Evolutionary conservation across 257 asterid genomes (phyloP).

Genomic region (Lantana camara): DNA sequence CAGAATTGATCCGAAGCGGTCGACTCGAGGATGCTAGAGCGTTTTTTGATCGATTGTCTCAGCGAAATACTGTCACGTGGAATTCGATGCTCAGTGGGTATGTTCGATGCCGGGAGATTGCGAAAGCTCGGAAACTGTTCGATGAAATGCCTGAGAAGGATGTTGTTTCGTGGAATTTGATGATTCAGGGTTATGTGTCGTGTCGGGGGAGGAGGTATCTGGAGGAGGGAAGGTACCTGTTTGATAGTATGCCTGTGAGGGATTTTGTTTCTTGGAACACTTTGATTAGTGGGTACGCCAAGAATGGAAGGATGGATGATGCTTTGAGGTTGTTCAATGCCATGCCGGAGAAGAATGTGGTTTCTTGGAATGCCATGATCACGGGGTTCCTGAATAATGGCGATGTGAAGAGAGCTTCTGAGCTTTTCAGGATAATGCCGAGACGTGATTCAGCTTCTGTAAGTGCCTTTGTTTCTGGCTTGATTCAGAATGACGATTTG

Average conservation of each 20-base stretch:
- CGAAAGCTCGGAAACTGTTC: constrained; percentile 61
- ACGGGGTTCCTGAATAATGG: constrained; percentile 73
- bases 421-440: constrained; percentile 66
- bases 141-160: constrained; percentile 73
- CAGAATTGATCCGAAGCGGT: constrained; percentile 49
- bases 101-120: constrained; percentile 51
- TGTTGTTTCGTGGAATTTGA: constrained; percentile 73
- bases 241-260: constrained; percentile 62
- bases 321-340: constrained; percentile 54
- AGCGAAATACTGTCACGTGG: constrained; percentile 74
- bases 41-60: constrained; percentile 45
- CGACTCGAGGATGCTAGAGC: constrained; percentile 61
- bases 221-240: constrained; percentile 59
- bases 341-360: constrained; percentile 70
- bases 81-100: constrained; percentile 78
- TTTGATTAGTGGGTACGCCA: constrained; percentile 83
- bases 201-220: constrained; percentile 47
- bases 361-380: constrained; percentile 79
- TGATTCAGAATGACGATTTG: constrained; percentile 58
- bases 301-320: constrained; percentile 58
- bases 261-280: constrained; percentile 82
- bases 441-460: constrained; percentile 64
- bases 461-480: constrained; percentile 67
- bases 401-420: constrained; percentile 51
- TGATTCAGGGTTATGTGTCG: constrained; percentile 60